These are phyloP conservation scores for Cotoneaster glaucophyllus DNA, from an alignment of 306 rosid species.

Conservation along the genomic window DNA sequence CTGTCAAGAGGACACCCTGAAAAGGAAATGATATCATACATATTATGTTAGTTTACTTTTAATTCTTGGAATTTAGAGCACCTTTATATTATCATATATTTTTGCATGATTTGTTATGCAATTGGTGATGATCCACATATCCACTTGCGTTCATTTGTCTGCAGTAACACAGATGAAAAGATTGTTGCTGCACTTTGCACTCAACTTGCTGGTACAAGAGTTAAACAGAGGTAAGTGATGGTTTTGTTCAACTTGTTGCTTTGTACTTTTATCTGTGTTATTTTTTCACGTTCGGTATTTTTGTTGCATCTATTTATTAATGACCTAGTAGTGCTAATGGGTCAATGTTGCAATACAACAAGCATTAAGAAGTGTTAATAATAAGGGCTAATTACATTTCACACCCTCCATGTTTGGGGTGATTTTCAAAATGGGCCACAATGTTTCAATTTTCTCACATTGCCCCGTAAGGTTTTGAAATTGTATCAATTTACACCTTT, in stretches of 20 bases:
- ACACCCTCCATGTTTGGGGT: no score
- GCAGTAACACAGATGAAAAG: conserved; percentile 87
- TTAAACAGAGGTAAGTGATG: conserved; percentile 45
- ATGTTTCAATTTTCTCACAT: no score
- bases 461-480: no score
- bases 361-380: background rate
- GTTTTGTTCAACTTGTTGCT: background rate
- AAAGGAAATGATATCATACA: background rate
- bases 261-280: background rate
- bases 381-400: no score
- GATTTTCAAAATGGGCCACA: no score
- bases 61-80: background rate
- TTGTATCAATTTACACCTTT: no score
- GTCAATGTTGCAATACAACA: background rate
- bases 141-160: conserved; percentile 15
- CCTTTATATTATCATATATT: background rate
- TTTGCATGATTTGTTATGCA: background rate
- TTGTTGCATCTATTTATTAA: background rate
- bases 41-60: background rate
- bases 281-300: background rate
- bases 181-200: conserved; percentile 86
- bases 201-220: conserved; percentile 39
- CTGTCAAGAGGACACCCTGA: background rate
- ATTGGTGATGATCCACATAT: background rate
- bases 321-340: background rate